Evolutionary conservation across 345 rosid species (phyloP).

Genomic region (Populus davidiana): DNA sequence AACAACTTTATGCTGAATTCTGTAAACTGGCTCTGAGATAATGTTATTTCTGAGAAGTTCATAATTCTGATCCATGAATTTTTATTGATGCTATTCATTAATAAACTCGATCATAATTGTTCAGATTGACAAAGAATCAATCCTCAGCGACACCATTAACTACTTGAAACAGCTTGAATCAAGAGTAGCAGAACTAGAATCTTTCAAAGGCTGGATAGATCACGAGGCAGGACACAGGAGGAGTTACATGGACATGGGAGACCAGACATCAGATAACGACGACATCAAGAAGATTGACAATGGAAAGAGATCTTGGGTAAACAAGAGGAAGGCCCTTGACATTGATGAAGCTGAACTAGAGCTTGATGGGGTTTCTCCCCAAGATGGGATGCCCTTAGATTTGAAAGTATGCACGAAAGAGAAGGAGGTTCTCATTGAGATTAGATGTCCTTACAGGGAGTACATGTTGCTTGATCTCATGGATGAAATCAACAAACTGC

Average conservation of each 20-base stretch:
- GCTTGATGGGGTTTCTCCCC: constrained; percentile 16
- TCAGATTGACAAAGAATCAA: constrained; percentile 43
- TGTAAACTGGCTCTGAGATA: neutral
- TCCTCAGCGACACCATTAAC: constrained; percentile 57
- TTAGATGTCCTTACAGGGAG: constrained; percentile 65
- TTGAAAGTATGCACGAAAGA: constrained; percentile 48
- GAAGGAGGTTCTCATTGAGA: constrained; percentile 58
- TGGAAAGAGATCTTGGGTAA: constrained; percentile 38
- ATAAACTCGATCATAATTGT: neutral
- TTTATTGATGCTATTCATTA: neutral
- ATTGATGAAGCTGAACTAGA: constrained; percentile 42
- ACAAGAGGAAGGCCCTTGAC: constrained; percentile 64
- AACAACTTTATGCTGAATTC: neutral
- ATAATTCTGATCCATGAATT: neutral
- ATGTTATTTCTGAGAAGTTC: neutral
- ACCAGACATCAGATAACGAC: constrained; percentile 69
- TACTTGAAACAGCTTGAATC: constrained; percentile 67
- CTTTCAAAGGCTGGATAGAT: constrained; percentile 61
- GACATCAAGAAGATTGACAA: constrained; percentile 28
- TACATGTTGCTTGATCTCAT: constrained; percentile 67
- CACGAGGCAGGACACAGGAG: constrained; percentile 43
- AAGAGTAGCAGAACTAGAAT: constrained; percentile 76
- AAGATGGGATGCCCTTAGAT: constrained; percentile 26
- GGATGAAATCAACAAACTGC: constrained; percentile 69
- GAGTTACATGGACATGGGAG: constrained; percentile 42